A percentile compares a stretch with the other conserved stretches of the same genome.
phyloP scores from a whole-genome alignment of 768 basidiomycete species.

The Steccherinum ochraceum region DNA sequence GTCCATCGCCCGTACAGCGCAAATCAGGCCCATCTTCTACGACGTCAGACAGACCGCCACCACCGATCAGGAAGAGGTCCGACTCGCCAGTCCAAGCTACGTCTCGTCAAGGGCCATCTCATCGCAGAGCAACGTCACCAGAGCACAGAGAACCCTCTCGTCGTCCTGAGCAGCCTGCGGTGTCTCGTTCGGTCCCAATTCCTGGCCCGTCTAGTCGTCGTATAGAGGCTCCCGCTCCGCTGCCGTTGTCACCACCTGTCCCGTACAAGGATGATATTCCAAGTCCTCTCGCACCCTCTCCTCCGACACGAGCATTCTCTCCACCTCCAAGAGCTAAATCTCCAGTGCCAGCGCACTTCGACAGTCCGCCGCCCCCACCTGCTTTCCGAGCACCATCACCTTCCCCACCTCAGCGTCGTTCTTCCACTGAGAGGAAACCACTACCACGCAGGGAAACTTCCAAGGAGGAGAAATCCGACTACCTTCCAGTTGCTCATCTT shows the following conservation, averaged over 20 bases:
- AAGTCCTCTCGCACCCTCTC: conserved; percentile 6
- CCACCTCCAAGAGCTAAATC: conserved; percentile 13
- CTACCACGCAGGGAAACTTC: neutral
- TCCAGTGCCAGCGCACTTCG: conserved; percentile 10
- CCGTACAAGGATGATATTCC: conserved; percentile 11
- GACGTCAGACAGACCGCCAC: neutral
- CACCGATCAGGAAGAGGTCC: neutral
- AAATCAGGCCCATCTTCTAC: neutral
- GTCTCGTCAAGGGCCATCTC: neutral
- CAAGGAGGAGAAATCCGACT: conserved; percentile 1
- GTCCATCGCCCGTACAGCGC: neutral
- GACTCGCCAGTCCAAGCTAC: neutral
- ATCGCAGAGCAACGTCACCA: neutral
- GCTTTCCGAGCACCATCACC: conserved; percentile 6
- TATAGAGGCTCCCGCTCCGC: conserved; percentile 11
- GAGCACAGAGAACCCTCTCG: conserved; percentile 1
- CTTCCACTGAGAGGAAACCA: neutral
- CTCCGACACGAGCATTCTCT: conserved; percentile 5
- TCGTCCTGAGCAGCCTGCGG: neutral
- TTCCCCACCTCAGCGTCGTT: neutral
- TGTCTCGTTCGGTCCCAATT: neutral
- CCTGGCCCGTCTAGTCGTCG: neutral
- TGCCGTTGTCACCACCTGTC: conserved; percentile 14
- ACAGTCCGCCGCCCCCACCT: conserved; percentile 5
- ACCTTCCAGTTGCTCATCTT: conserved; percentile 14